These are phyloP conservation scores for Gossypium stocksii DNA, from an alignment of 345 rosid species.

Conservation along the genomic window DNA sequence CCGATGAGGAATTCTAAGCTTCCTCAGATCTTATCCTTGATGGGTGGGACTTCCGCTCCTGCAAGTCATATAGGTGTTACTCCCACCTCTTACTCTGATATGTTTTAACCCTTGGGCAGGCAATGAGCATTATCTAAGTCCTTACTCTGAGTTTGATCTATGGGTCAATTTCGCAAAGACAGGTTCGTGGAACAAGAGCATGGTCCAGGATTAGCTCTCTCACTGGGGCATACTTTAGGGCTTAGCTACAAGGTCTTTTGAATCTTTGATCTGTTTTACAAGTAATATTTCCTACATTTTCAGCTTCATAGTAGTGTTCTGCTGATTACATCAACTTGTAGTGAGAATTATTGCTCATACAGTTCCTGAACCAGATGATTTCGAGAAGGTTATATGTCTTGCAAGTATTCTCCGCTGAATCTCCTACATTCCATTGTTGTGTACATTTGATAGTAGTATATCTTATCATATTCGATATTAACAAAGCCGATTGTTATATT, in stretches of 20 bases:
- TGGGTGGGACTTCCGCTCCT: background rate
- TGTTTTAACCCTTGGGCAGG: background rate
- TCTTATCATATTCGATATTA: no score
- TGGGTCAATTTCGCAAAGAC: background rate
- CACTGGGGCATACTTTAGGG: no score
- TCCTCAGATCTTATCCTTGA: background rate
- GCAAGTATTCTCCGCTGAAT: background rate
- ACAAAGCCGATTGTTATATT: no score
- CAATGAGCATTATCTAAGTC: background rate
- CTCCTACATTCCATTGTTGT: background rate
- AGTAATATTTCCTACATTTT: no score
- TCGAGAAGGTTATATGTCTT: background rate
- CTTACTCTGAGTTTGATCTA: background rate
- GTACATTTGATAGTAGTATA: background rate
- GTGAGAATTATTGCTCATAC: background rate
- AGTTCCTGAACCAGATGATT: background rate
- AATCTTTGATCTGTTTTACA: no score
- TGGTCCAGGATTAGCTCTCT: background rate
- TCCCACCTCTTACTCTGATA: background rate
- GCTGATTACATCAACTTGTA: background rate
- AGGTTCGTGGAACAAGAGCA: background rate
- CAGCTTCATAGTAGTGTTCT: no score
- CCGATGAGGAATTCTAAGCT: background rate
- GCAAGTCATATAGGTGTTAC: background rate
- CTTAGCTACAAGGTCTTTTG: no score